phyloP scores from a whole-genome alignment of 139 green algal genomes.

The Medakamo hakoo region DNA sequence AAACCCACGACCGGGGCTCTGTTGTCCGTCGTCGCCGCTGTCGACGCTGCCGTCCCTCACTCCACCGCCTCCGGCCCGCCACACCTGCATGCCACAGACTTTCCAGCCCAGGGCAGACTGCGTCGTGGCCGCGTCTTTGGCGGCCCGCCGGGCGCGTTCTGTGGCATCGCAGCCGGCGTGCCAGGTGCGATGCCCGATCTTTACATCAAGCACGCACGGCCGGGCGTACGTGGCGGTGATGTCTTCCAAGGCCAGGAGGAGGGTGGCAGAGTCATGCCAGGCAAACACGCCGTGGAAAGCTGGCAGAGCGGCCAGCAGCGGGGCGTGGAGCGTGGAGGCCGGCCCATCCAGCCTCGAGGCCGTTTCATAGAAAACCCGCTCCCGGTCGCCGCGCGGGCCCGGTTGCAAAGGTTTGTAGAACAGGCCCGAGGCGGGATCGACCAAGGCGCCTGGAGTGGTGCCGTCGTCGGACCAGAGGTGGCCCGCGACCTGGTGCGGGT shows the following conservation, averaged over 20 bases:
- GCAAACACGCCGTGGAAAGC: conserved; percentile 2
- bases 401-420: conserved; percentile 57
- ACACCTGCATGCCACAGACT: conserved; percentile 57
- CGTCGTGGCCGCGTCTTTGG: conserved; percentile 58
- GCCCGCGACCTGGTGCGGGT: conserved; percentile 36
- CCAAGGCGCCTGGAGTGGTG: too few species aligned
- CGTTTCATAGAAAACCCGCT: conserved; percentile 37
- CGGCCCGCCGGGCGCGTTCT: conserved; percentile 32
- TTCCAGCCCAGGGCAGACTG: conserved; percentile 58
- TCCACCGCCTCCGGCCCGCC: not conserved
- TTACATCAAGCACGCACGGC: conserved; percentile 60
- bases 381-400: conserved; percentile 29
- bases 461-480: too few species aligned
- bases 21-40: too few species aligned
- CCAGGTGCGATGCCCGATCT: conserved; percentile 44
- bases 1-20: not conserved
- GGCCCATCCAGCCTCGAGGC: not conserved
- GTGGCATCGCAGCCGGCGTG: conserved; percentile 34
- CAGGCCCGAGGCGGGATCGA: conserved; percentile 25
- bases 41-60: not conserved
- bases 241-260: conserved; percentile 57
- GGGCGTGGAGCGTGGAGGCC: conserved; percentile 7
- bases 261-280: too few species aligned
- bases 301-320: conserved; percentile 32
- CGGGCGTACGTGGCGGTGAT: conserved; percentile 32